phyloP scores from a whole-genome alignment of 139 green algal genomes.

The Chloropicon primus region DNA sequence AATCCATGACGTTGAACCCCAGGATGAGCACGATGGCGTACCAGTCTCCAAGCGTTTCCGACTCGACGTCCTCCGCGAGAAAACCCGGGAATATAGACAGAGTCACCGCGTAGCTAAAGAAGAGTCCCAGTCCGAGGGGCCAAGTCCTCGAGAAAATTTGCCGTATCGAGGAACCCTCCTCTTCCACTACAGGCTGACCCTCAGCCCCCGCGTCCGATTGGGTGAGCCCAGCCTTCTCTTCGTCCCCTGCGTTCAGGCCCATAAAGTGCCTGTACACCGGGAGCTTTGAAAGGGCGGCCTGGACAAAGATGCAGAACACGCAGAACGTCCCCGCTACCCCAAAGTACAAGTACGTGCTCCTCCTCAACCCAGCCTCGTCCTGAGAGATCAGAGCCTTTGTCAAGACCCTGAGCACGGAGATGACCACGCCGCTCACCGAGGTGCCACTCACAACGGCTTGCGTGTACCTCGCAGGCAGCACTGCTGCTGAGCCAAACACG shows the following conservation, averaged over 20 bases:
- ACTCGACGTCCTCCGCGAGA: slow-evolving; percentile 66
- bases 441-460: slow-evolving; percentile 60
- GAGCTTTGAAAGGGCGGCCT: background rate
- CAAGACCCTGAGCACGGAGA: slow-evolving; percentile 44
- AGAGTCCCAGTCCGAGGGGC: background rate
- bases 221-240: background rate
- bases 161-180: background rate
- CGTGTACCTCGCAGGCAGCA: slow-evolving; percentile 36
- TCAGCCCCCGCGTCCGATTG: background rate
- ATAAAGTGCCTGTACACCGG: background rate
- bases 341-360: slow-evolving; percentile 46
- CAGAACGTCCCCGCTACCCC: slow-evolving; percentile 19
- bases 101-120: slow-evolving; percentile 29
- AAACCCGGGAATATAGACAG: slow-evolving; percentile 83
- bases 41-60: slow-evolving; percentile 39
- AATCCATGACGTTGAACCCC: slow-evolving; percentile 56
- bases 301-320: slow-evolving; percentile 19
- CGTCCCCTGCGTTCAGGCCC: too few species aligned
- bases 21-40: slow-evolving; percentile 69
- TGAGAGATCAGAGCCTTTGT: slow-evolving; percentile 48
- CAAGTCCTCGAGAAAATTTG: background rate
- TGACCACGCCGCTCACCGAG: slow-evolving; percentile 41
- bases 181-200: too few species aligned
- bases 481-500: slow-evolving; percentile 47
- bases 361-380: slow-evolving; percentile 23